Percentiles rank a stretch among this genome's conserved stretches.
phyloP scores from a whole-genome alignment of 768 basidiomycete genomes.

The Suillus weaverae region DNA sequence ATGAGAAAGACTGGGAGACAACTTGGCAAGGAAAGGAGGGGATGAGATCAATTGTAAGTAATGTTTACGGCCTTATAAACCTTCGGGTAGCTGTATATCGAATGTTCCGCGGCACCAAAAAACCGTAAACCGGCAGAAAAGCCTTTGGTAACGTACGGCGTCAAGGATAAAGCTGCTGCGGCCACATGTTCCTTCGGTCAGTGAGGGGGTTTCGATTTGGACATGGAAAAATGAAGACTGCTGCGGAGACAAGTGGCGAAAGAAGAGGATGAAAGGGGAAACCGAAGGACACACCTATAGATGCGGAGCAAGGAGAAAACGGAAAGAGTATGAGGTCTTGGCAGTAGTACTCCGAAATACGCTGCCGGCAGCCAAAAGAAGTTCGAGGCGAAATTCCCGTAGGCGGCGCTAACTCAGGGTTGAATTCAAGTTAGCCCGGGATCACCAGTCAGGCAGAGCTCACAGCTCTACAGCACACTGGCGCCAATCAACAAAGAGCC shows the following conservation, averaged over 20 bases:
- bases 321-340: not conserved
- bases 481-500: not conserved
- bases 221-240: not conserved
- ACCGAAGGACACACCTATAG: not conserved
- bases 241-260: conserved; percentile 28
- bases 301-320: conserved; percentile 6
- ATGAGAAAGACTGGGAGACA: not conserved
- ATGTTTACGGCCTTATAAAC: conserved; percentile 22
- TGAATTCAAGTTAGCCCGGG: not conserved
- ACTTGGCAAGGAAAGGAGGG: conserved; percentile 13
- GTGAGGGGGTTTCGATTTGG: conserved; percentile 8
- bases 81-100: conserved; percentile 10
- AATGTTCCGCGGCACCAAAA: conserved; percentile 9
- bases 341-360: conserved; percentile 7
- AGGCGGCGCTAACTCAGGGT: conserved; percentile 17
- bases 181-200: conserved; percentile 15
- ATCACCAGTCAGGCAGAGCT: not conserved
- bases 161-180: conserved; percentile 2
- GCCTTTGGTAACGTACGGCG: conserved; percentile 26
- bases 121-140: conserved; percentile 16
- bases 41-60: conserved; percentile 1
- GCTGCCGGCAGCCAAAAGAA: conserved; percentile 2
- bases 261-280: conserved; percentile 11
- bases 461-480: not conserved
- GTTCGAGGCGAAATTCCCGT: conserved; percentile 5